phyloP scores from a whole-genome alignment of 257 asterid genomes.

The Fraxinus pennsylvanica region DNA sequence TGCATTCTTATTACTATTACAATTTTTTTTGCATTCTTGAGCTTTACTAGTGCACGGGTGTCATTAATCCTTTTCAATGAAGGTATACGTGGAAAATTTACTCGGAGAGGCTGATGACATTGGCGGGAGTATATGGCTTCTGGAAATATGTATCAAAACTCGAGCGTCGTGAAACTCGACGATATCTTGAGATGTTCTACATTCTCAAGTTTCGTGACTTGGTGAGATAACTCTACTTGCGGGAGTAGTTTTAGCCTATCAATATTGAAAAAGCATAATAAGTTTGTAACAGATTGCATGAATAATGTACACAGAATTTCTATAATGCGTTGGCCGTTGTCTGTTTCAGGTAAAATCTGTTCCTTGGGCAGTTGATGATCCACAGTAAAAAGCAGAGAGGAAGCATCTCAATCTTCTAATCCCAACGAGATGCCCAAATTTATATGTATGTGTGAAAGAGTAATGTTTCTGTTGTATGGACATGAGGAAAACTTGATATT shows the following conservation, averaged over 20 bases:
- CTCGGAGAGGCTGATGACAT: conserved; percentile 91
- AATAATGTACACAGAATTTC: background rate
- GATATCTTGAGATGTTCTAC: conserved; percentile 96
- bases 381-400: conserved; percentile 18
- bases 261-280: background rate
- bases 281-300: too few species aligned
- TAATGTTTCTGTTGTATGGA: background rate
- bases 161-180: conserved; percentile 85
- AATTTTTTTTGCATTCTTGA: background rate
- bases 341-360: conserved; percentile 67
- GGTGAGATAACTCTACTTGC: conserved; percentile 44
- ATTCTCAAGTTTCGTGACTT: conserved; percentile 85
- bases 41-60: background rate
- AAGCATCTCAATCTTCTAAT: background rate
- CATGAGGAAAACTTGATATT: background rate
- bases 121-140: conserved; percentile 90
- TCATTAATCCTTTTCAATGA: conserved; percentile 12
- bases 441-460: background rate
- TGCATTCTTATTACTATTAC: too few species aligned
- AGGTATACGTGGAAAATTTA: conserved; percentile 96
- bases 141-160: conserved; percentile 92
- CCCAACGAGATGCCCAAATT: background rate
- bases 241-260: background rate
- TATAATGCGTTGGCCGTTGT: background rate
- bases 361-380: conserved; percentile 64